Evolutionary conservation across 495 filamentous ascomycete genomes (phyloP).

Genomic region (Parachaetomium inaequale): DNA sequence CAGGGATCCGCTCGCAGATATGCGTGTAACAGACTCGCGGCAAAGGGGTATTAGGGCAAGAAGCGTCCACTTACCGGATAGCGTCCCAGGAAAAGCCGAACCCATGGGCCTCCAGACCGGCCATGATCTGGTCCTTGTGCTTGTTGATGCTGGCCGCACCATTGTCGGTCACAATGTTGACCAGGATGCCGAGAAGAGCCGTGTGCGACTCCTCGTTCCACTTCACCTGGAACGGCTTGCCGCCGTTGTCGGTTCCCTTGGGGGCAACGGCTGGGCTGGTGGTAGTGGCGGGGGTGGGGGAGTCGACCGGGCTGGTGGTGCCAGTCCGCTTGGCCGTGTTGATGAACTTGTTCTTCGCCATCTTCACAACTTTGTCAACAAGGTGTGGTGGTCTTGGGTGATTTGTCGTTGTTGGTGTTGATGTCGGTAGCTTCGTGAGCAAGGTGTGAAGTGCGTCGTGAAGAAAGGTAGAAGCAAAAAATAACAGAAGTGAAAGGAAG

Average conservation of each 20-base stretch:
- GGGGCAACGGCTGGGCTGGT: not conserved
- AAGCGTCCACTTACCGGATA: constrained; percentile 32
- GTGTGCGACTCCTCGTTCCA: constrained; percentile 32
- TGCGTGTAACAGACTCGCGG: not conserved
- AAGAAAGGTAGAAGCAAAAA: not conserved
- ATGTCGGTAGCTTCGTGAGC: not conserved
- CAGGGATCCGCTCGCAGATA: not conserved
- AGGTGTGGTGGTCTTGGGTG: no score
- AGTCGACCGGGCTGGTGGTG: not conserved
- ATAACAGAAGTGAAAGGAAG: not conserved
- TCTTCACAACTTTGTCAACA: no score
- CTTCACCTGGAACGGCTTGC: constrained; percentile 14
- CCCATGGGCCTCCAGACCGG: constrained; percentile 27
- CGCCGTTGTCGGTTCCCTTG: not conserved
- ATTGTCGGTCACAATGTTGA: constrained; percentile 14
- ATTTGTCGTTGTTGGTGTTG: not conserved
- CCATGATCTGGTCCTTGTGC: constrained; percentile 26
- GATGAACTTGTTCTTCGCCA: not conserved
- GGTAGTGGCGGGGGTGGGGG: not conserved
- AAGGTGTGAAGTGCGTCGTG: not conserved
- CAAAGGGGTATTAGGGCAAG: not conserved
- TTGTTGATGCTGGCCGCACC: constrained; percentile 10
- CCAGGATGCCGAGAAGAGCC: constrained; percentile 28
- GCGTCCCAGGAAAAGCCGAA: constrained; percentile 32
- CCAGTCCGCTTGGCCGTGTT: not conserved